Evolutionary conservation across 331 rosid species (phyloP).

Genomic region (Malus hybrid): DNA sequence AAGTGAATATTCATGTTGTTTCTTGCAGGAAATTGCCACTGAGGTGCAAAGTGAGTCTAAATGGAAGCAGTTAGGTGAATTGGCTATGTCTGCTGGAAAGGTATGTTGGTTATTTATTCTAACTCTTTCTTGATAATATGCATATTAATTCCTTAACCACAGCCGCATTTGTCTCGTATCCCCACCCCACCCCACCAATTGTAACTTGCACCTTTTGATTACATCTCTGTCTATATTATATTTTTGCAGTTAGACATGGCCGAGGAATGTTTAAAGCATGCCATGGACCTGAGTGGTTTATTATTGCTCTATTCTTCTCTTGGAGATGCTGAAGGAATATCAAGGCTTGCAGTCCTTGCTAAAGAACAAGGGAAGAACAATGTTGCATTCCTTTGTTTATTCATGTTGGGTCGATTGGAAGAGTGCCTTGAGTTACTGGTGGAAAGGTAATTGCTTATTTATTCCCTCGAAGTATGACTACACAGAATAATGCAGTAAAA

Average conservation of each 20-base stretch:
- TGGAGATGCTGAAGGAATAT: conserved; percentile 95
- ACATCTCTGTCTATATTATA: conserved; percentile 20
- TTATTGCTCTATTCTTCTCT: conserved; percentile 91
- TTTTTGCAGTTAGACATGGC: conserved; percentile 95
- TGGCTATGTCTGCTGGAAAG: conserved; percentile 95
- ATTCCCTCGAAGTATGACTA: not conserved
- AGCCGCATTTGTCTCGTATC: not conserved
- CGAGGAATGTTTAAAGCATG: conserved; percentile 81
- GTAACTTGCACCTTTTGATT: conserved; percentile 3
- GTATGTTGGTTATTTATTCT: conserved; percentile 18
- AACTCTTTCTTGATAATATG: not conserved
- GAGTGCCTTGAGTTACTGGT: conserved; percentile 92
- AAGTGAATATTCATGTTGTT: conserved; percentile 9
- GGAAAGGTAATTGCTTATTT: conserved; percentile 52
- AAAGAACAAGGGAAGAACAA: conserved; percentile 99
- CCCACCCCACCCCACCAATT: not conserved
- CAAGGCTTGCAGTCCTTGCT: conserved; percentile 76
- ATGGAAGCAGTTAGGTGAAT: conserved; percentile 99
- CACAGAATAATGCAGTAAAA: conserved; percentile 1
- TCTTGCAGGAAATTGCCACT: conserved; percentile 68
- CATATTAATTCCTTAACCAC: not conserved
- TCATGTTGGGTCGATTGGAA: conserved; percentile 92
- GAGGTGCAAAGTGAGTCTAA: conserved; percentile 82
- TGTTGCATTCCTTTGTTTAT: conserved; percentile 92
- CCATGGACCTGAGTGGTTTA: conserved; percentile 95